Evolutionary conservation across 371 early-diverging fungal genomes (phyloP).

Genomic region (Syncephalis plumigaleata): DNA sequence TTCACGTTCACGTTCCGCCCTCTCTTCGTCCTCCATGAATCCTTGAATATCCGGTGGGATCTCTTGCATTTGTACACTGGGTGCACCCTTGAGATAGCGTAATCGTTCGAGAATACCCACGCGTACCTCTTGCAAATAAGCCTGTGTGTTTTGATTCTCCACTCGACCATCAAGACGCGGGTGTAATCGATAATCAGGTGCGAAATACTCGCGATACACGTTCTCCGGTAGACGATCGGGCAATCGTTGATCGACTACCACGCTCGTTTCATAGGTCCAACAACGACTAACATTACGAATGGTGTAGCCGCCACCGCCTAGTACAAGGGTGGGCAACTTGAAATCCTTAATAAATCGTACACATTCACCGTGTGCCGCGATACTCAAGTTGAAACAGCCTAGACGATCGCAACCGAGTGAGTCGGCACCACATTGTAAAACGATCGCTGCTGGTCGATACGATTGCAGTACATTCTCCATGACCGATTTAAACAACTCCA

Average conservation of each 20-base stretch:
- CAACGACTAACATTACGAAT: slow-evolving; percentile 82
- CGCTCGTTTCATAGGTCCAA: slow-evolving; percentile 92
- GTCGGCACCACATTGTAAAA: slow-evolving; percentile 94
- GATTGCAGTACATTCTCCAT: slow-evolving; percentile 61
- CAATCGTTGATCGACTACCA: slow-evolving; percentile 58
- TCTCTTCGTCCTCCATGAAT: slow-evolving; percentile 43
- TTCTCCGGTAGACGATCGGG: slow-evolving; percentile 42
- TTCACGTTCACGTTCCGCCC: slow-evolving; percentile 20
- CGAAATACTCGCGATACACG: slow-evolving; percentile 53
- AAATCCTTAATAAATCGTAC: slow-evolving; percentile 70
- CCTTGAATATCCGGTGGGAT: slow-evolving; percentile 67
- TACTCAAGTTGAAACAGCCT: slow-evolving; percentile 80
- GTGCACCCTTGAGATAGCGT: slow-evolving; percentile 74
- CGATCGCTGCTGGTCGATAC: slow-evolving; percentile 70
- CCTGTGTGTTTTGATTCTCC: slow-evolving; percentile 79
- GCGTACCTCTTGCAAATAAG: slow-evolving; percentile 62
- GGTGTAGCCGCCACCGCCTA: slow-evolving; percentile 95
- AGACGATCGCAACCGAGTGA: slow-evolving; percentile 82
- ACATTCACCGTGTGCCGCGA: slow-evolving; percentile 80
- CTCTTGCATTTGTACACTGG: slow-evolving; percentile 93
- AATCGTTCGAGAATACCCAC: slow-evolving; percentile 82
- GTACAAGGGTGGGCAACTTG: slow-evolving; percentile 63
- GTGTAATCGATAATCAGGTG: slow-evolving; percentile 73
- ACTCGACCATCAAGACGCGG: slow-evolving; percentile 56
- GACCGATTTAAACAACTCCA: slow-evolving; percentile 67